Evolutionary conservation across 352 stramenopile genomes (phyloP), one percentile per base, ranked within the genome.

Genomic region (Globisporangium cystogenes): DNA sequence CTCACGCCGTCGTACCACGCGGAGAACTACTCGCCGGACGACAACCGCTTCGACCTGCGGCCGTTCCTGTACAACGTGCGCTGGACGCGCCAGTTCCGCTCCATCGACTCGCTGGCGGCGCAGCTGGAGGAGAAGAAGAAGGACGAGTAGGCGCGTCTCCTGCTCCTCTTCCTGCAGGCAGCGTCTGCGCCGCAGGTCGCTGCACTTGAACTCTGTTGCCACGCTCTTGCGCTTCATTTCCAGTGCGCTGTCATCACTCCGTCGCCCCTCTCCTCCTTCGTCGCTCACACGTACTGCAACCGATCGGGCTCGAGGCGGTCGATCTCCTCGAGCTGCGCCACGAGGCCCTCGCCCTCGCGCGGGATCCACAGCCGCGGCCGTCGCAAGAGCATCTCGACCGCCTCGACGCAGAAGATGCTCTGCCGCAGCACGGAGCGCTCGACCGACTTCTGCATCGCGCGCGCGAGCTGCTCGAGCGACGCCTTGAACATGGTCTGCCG

Each of bases 41-140:
- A 99, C 80, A 99, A 99, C 81, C 92, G 93, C 39, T 99, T 99
- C 70, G 97, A 99, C 72, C 60, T 98, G 57, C 86, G 97, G 18
- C 97, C 90, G 52, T 99, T 99, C 76, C 75, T 99, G 23, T 99
- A 99, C 75, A 97, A 98, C 72, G 71, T 86, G 23, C 77, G 72
- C 57, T 99, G 96, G 96, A 90, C 87, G 48, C 84, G 96, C 27
- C 97, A 99, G 72, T 99, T 99, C 67, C 57, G 66, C 29, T 85
- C 85, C 23, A 98, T 99, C 56, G 95, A 99, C 72, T 68, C 74
- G 50, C 74, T 99, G 45, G 91, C 57, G 10, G 70, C 65, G 42
- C 84, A 82, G 58, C 59, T 93, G 48, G 78, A 93, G 39, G 70
- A 87, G 18, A 51, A 51, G 46, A 39, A 42, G 46, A 51, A 31